Conservation (phyloP, 2,329 filamentous ascomycete genomes). For the Cyphellophora europaea region DNA sequence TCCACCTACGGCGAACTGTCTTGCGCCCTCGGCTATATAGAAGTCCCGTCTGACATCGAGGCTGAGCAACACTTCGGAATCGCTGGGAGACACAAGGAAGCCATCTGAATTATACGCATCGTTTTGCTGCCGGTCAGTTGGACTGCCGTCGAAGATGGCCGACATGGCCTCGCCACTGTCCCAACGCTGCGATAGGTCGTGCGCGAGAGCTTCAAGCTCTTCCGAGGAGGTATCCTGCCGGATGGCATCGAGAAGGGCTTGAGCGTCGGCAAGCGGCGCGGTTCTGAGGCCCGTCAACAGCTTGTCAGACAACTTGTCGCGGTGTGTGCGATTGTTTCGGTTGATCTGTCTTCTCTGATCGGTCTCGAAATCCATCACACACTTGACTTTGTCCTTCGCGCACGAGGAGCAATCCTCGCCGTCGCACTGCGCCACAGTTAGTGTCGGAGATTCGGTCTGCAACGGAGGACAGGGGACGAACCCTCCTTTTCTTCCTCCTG, state of each 20-base stretch:
- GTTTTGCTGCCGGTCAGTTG: background rate
- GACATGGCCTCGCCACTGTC: background rate
- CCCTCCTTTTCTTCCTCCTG: background rate
- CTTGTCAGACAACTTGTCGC: background rate
- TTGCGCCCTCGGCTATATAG: too few species aligned
- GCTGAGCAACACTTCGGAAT: too few species aligned
- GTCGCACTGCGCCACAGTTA: background rate
- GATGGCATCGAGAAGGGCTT: background rate
- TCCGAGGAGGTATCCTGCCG: background rate
- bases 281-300: background rate
- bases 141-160: background rate
- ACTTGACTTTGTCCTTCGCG: background rate
- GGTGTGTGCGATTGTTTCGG: too few species aligned
- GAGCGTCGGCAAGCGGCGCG: background rate
- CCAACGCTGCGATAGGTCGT: too few species aligned
- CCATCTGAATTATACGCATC: too few species aligned
- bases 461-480: background rate
- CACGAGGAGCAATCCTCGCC: background rate
- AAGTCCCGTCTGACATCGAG: background rate
- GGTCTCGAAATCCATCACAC: background rate
- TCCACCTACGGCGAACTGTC: too few species aligned
- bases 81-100: background rate
- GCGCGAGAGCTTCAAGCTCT: background rate
- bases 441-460: background rate
- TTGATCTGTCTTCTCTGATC: background rate